phyloP scores from a whole-genome alignment of 345 rosid genomes.

The Trapa incisa region DNA sequence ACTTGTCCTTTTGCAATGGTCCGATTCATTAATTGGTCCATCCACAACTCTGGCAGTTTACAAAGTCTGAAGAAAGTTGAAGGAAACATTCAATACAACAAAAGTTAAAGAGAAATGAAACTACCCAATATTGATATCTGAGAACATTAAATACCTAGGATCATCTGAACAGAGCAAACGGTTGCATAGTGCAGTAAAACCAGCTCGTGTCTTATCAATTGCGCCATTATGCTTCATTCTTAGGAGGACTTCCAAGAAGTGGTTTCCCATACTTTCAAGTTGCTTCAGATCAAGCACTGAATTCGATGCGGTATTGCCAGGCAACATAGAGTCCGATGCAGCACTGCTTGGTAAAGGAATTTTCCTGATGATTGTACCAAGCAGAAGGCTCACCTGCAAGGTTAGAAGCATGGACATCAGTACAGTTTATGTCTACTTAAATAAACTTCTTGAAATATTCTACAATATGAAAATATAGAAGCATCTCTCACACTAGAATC shows the following conservation, averaged over 20 bases:
- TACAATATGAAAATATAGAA: not conserved
- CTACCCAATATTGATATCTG: not conserved
- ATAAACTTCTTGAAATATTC: not conserved
- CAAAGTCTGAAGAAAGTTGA: constrained; percentile 45
- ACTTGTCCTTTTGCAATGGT: constrained; percentile 76
- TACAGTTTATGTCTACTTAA: not conserved
- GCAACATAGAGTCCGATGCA: constrained; percentile 25
- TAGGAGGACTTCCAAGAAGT: constrained; percentile 88
- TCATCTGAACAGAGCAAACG: constrained; percentile 90
- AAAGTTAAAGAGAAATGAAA: not conserved
- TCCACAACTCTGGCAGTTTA: constrained; percentile 81
- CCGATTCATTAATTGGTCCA: constrained; percentile 90
- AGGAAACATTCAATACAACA: not conserved
- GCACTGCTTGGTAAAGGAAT: constrained; percentile 59
- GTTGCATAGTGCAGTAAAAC: constrained; percentile 93
- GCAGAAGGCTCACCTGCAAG: constrained; percentile 85
- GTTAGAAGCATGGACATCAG: constrained; percentile 4
- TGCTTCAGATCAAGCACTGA: constrained; percentile 65
- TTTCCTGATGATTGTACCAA: constrained; percentile 82
- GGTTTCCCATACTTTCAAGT: constrained; percentile 77
- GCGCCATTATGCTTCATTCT: constrained; percentile 99
- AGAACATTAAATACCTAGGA: constrained; percentile 33
- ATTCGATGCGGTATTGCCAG: constrained; percentile 29
- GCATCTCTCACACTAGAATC: not conserved
- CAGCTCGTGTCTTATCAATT: constrained; percentile 96